phyloP scores from a whole-genome alignment of 495 filamentous ascomycete species.

The Penicillium bialowiezense region DNA sequence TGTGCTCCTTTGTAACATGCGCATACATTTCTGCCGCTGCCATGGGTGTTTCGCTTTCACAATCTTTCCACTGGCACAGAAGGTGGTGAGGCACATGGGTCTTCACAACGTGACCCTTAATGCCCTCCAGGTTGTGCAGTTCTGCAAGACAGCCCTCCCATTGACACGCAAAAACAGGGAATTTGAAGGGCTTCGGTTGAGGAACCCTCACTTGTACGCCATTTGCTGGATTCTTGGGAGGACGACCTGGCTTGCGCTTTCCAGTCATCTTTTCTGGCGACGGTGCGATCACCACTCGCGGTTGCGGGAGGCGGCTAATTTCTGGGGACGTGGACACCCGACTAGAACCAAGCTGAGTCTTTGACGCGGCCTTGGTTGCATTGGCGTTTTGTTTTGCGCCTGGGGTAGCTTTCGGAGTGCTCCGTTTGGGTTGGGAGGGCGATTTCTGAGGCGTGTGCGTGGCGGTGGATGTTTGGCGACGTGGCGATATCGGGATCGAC shows the following conservation, averaged over 20 bases:
- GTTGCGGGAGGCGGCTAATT: background rate
- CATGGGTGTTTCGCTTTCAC: constrained; percentile 15
- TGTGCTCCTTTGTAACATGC: constrained; percentile 62
- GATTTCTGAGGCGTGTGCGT: too few relatives aligned
- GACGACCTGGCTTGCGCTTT: constrained; percentile 11
- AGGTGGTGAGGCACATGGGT: constrained; percentile 42
- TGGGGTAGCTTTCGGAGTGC: too few relatives aligned
- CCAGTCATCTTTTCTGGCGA: constrained; percentile 10
- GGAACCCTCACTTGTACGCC: constrained; percentile 11
- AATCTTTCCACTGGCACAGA: constrained; percentile 36
- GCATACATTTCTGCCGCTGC: constrained; percentile 46
- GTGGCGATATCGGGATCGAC: background rate
- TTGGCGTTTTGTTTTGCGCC: background rate
- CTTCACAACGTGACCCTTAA: constrained; percentile 64
- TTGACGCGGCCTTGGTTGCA: background rate
- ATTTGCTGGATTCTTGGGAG: constrained; percentile 11
- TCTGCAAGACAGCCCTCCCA: constrained; percentile 67
- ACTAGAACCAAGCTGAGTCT: background rate
- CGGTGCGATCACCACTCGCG: constrained; percentile 13
- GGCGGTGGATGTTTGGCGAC: too few relatives aligned
- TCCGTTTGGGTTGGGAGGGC: too few relatives aligned
- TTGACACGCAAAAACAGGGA: constrained; percentile 54
- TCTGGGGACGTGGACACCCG: background rate
- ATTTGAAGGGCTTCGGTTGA: constrained; percentile 14
- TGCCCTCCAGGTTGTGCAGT: constrained; percentile 69